Evolutionary conservation across 257 asterid genomes (phyloP).

Genomic region (Plantago elongata): DNA sequence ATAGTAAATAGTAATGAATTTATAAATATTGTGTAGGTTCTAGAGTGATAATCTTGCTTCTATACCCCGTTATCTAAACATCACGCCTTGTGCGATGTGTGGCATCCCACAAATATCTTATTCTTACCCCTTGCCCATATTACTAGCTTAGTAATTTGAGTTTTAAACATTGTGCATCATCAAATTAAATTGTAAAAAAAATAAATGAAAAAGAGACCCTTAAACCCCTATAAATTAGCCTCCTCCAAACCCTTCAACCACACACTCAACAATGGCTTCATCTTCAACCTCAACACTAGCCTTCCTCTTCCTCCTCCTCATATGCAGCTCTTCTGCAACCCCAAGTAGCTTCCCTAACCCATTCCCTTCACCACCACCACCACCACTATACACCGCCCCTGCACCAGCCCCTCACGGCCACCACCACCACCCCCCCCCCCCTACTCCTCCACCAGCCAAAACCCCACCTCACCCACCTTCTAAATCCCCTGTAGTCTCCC

Average conservation of each 20-base stretch:
- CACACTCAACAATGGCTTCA: conserved; percentile 13
- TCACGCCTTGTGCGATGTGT: too few species aligned
- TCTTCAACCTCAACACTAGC: background rate
- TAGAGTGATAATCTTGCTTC: too few species aligned
- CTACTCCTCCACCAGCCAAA: background rate
- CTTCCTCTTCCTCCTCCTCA: conserved; percentile 10
- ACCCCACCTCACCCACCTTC: conserved; percentile 8
- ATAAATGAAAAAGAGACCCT: background rate
- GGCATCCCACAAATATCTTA: too few species aligned
- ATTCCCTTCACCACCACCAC: background rate
- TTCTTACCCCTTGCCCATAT: too few species aligned
- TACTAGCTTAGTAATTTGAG: too few species aligned
- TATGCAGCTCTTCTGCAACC: background rate
- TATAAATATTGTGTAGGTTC: too few species aligned
- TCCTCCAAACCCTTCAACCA: background rate
- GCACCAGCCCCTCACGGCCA: conserved; percentile 8
- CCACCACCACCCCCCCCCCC: background rate
- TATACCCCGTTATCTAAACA: too few species aligned
- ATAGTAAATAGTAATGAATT: too few species aligned
- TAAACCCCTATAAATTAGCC: conserved; percentile 31
- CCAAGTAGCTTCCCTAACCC: too few species aligned
- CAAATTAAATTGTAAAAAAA: too few species aligned
- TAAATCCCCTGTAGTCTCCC: background rate
- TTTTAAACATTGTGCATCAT: too few species aligned
- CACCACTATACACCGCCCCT: background rate